Base-by-base conservation (phyloP, 495 filamentous ascomycete species). In the Cairneyella variabilis region DNA sequence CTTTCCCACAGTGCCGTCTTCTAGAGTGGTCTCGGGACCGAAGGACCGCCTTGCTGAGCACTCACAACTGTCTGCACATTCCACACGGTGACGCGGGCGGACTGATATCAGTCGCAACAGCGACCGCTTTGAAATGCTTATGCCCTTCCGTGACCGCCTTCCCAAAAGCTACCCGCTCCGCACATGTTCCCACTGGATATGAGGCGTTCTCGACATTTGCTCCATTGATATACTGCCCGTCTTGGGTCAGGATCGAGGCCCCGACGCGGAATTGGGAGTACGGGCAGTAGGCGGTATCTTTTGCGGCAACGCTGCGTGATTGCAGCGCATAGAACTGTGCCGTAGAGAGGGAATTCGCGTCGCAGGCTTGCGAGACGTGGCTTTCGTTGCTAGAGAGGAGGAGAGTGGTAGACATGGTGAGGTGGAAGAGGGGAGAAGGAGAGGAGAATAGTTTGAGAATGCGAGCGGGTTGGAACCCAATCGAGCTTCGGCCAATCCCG, bases 211-310 rank as follows among this genome's bases (percentile, higher is more conserved):
- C 93, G 23, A 98, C 83, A 68, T 98, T 98, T 41, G 86, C 91
- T 18, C 93, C 93, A 41, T 70, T 64, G 59, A 90, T 73, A 57
- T 78, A 86, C 46, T 72, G 70, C n/a, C 76, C 81, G 22, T 78
- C 74, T 17, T 70, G 55, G 16, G 83, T 82, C 52, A 98, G 81
- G 48, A 98, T 69, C 27, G 85, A 83, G 41, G 87, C 84, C 53
- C 93, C 93, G 57, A 98, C 93, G 36, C 81, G 90, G 82, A 97
- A 98, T 48, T 85, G 78, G 59, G 89, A 95, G 75, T 98, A 97
- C 9, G 90, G 93, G 78, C 89, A 91, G 74, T 96, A 95, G 34
- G 90, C 86, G n/a, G 71, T 68, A 8, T 70, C 74, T 66, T 91
- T 91, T 56, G 90, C 88, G 27, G 76, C 76, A 21, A 75, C 71